Evolutionary conservation across 1,284 basidiomycete genomes (phyloP).

Genomic region (Marasmius tenuissimus): DNA sequence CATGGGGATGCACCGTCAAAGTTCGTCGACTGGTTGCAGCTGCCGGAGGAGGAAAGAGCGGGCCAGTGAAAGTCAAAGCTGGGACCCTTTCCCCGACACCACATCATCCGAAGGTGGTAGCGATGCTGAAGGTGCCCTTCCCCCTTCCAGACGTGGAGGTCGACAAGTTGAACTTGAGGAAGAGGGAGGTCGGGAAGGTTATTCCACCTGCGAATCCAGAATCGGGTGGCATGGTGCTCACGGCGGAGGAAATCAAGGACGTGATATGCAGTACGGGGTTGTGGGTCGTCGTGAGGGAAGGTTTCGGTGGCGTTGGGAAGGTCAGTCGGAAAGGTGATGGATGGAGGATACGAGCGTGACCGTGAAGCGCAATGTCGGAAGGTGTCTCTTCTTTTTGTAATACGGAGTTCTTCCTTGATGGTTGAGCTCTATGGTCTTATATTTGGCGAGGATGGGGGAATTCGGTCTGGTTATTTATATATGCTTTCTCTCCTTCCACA

Average conservation of each 20-base stretch:
- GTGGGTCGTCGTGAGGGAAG: constrained; percentile 92
- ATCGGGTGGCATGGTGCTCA: constrained; percentile 51
- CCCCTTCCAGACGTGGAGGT: constrained; percentile 79
- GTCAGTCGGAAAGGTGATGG: constrained; percentile 77
- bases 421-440: too few relatives aligned
- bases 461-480: too few relatives aligned
- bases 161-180: constrained; percentile 51
- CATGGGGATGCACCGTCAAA: constrained; percentile 85
- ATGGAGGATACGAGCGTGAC: constrained; percentile 61
- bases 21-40: constrained; percentile 38
- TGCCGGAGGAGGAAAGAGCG: constrained; percentile 13
- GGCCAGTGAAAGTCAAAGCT: constrained; percentile 50
- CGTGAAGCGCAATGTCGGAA: background rate
- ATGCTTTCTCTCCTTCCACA: too few relatives aligned
- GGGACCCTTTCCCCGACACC: constrained; percentile 89
- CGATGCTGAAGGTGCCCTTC: constrained; percentile 87
- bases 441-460: too few relatives aligned
- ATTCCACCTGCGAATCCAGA: background rate
- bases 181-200: constrained; percentile 43
- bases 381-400: too few relatives aligned
- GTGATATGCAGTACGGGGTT: constrained; percentile 85
- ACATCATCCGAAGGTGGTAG: constrained; percentile 95
- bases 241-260: constrained; percentile 94
- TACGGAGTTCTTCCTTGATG: too few relatives aligned
- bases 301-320: constrained; percentile 86